Evolutionary conservation across 75 land plant genomes (phyloP).

Genomic region (Pseudotsuga menziesii): DNA sequence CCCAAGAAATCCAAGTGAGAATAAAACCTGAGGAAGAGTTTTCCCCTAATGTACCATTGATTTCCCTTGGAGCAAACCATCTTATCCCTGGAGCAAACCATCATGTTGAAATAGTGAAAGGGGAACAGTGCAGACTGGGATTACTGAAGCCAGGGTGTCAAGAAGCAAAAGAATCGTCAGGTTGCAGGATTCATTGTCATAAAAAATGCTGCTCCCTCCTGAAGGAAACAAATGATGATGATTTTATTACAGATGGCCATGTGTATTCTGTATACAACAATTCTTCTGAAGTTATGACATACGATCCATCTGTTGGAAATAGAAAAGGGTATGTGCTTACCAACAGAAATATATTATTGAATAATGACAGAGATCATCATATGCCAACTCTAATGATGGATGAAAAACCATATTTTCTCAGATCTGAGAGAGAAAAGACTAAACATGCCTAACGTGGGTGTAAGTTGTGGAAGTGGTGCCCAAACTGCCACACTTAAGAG

Average conservation of each 20-base stretch:
- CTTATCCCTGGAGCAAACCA: neutral
- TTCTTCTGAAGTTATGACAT: too few relatives aligned
- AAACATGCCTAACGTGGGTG: too few relatives aligned
- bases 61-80: neutral
- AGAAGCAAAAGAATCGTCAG: neutral
- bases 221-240: too few relatives aligned
- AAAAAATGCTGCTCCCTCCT: too few relatives aligned
- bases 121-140: neutral
- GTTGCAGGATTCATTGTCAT: too few relatives aligned
- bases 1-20: neutral
- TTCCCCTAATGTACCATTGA: neutral
- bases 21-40: neutral
- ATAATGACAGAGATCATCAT: neutral
- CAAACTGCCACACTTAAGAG: neutral
- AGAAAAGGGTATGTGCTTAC: too few relatives aligned
- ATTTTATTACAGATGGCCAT: too few relatives aligned
- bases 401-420: neutral
- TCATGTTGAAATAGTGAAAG: neutral
- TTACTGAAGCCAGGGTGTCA: neutral
- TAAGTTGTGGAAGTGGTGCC: neutral
- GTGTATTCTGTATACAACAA: too few relatives aligned
- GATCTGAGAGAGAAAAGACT: neutral
- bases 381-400: neutral
- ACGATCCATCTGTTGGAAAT: too few relatives aligned
- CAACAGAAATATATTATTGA: neutral